Evolutionary conservation across 805 yeast species (phyloP), one percentile per base, ranked within the genome.

Genomic region (Candida quercuum): DNA sequence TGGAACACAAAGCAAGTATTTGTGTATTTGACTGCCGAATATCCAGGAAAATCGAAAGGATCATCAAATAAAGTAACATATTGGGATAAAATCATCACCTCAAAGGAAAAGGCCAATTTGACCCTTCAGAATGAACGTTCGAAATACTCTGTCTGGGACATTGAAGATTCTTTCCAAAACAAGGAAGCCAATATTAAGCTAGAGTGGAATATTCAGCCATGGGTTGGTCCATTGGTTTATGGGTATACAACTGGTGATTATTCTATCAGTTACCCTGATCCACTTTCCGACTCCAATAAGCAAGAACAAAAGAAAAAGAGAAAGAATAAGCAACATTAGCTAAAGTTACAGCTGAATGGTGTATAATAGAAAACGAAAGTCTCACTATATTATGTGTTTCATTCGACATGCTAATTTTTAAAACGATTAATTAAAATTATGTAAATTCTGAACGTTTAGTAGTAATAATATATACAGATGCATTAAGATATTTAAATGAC

Each of bases 1-100:
- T 91, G 97, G 96, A 93, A 91, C 63, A 93, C 99, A 11, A 91
- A 91, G 57, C 98, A 91, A 61, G 78, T 91, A n/a, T 91, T 93
- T 53, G 85, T 82, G 5, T 93, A 91, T 53, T 67, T 93, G 45
- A 85, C 94, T 3, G 95, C 94, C 2, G 91, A 86, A 54, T 89
- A 89, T 45, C 52, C 69, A 29, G 70, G 67, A 1, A 54, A 53
- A 35, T 19, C 57, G 30, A 59, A 60, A 39, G 52, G 40, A 2
- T 61, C 73, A n/a, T 56, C 59, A 3, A 83, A 81, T 59, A 78
- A 79, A 46, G 85, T 89, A 27, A 83, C 91, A 0, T 79, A 85
- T 54, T 91, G 99, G 99, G 98, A 91, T 63, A 74, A 74, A 47
- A 91, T 91, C 48, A 76, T 91, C 47, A 66, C 72, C 1, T 45